Conservation (phyloP, 2,329 filamentous ascomycete species). For the Boeremia lycopersici region DNA sequence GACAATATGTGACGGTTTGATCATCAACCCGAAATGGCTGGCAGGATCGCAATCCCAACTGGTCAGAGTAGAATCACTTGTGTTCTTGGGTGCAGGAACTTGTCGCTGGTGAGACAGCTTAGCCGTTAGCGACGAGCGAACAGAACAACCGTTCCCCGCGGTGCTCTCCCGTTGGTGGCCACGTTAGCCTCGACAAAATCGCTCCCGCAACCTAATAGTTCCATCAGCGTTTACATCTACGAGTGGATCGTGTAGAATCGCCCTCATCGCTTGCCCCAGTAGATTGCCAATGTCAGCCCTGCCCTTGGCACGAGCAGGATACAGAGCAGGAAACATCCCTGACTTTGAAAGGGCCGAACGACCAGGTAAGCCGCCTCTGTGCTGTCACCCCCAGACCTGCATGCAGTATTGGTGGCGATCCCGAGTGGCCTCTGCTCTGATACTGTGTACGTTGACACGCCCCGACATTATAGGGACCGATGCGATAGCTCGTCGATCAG, state of each 20-base stretch:
- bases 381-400: neutral
- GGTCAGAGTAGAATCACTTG: neutral
- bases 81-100: constrained; percentile 1
- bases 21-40: constrained; percentile 2
- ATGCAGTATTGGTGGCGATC: neutral
- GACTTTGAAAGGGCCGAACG: neutral
- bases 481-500: neutral
- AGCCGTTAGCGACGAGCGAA: constrained; percentile 7
- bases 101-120: constrained; percentile 7
- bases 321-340: neutral
- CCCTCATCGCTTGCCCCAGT: neutral
- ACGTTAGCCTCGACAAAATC: neutral
- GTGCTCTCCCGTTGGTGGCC: constrained; percentile 1
- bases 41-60: neutral
- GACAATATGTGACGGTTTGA: constrained; percentile 4
- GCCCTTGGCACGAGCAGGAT: neutral
- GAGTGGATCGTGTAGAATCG: neutral
- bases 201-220: constrained; percentile 3
- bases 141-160: constrained; percentile 5
- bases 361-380: no score
- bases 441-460: neutral
- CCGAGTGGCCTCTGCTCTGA: neutral
- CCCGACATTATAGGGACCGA: neutral
- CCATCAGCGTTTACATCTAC: neutral
- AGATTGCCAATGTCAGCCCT: neutral